Base-by-base conservation (phyloP, 331 rosid genomes). In the Arachis monticola region DNA sequence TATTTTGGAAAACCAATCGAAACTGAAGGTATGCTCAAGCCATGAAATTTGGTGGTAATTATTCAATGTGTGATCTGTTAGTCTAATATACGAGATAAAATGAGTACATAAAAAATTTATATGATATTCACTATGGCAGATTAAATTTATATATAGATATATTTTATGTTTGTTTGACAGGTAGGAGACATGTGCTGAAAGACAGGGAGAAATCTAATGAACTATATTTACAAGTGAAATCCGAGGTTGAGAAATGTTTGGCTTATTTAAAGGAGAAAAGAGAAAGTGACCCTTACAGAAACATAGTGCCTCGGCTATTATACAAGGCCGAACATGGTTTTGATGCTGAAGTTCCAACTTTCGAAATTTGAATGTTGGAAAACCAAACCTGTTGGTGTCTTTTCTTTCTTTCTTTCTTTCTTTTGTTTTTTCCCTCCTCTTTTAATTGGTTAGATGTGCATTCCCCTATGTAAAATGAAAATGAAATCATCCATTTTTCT, bases 1-100 rank as follows among this genome's bases (percentile, higher is more conserved):
- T 87, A 83, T 70, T 92, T 94, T 60, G 97, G 99, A 82, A 94
- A 87, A 84, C 88, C 96, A 72, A 75, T 94, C 46, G 96, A 92
- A 86, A 91, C 96, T 0, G 63, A 86, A 86, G 96, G 99, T 93
- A 83, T 40, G 74, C 8, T 8, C 10, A 45, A 47, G 52, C 48
- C 6, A 5, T 51, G 64, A 67, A 41, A 46, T 22, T 17, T 50
- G 2, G 31, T 9, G 64, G 53, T 72, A 47, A 32, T 53, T 13
- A 22, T 12, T 38, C 4, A 3, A 32, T 32, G 38, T 32, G 38
- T 32, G 4, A 32, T 32, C 4, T 32, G 38, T 22, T 22, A 22
- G 27, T 22, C 27, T 22, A 22, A 22, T 22, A 22, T 22, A 22
- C 27, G 27, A 22, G 27, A 22, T 22, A 22, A 22, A 22, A 22